phyloP scores from a whole-genome alignment of 2,329 filamentous ascomycete genomes.

The Metarhizium guizhouense region DNA sequence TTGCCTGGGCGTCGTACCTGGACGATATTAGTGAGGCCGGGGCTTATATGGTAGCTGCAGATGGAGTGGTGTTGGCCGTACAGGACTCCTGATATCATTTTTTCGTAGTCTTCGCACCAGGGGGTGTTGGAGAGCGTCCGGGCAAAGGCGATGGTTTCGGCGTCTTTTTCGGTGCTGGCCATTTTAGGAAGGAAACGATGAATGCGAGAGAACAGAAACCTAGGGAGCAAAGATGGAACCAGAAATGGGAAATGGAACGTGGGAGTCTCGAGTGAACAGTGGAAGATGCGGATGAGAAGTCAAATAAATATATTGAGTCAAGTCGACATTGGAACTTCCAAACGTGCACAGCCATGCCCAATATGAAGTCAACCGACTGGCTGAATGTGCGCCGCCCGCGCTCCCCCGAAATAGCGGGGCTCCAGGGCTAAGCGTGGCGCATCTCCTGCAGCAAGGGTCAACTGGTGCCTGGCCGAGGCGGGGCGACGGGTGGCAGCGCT shows the following conservation, averaged over 20 bases:
- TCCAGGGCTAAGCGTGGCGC: not conserved
- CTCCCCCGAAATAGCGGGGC: not conserved
- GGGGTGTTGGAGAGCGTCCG: slow-evolving; percentile 41
- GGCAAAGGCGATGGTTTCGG: slow-evolving; percentile 33
- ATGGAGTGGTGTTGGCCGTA: slow-evolving; percentile 18
- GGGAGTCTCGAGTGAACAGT: no score
- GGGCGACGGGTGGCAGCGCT: not conserved
- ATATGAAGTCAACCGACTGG: no score
- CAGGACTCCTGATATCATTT: slow-evolving; percentile 57
- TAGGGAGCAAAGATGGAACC: not conserved
- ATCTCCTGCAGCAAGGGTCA: not conserved
- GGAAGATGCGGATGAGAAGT: no score
- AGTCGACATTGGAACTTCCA: no score
- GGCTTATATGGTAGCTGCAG: not conserved
- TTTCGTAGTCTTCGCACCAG: slow-evolving; percentile 52
- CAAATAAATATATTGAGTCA: no score
- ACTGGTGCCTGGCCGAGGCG: not conserved
- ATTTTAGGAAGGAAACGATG: slow-evolving; percentile 9
- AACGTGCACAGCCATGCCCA: no score
- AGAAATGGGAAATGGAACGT: no score
- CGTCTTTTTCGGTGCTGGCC: slow-evolving; percentile 27
- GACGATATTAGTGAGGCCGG: not conserved
- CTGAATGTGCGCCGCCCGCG: not conserved
- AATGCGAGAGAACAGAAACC: not conserved
- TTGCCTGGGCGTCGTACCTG: slow-evolving; percentile 41